Conservation (phyloP, 306 rosid species). For the Trifolium dubium region DNA sequence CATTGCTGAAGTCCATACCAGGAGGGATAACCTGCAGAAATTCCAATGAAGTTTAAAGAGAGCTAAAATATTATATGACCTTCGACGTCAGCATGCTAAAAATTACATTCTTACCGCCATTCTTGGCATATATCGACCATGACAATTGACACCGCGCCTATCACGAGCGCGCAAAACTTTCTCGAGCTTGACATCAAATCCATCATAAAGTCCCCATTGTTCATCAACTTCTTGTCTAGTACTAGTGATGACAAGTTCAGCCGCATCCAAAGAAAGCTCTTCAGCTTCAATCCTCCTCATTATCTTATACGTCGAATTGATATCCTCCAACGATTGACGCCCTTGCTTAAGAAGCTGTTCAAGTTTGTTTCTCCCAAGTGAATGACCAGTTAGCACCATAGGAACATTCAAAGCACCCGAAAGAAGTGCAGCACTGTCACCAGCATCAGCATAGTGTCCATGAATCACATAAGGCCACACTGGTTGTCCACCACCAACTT, state of each 20-base stretch:
- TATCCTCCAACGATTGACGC: constrained; percentile 88
- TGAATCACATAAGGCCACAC: constrained; percentile 96
- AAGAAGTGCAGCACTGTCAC: constrained; percentile 91
- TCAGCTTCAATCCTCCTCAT: constrained; percentile 95
- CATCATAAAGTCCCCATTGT: constrained; percentile 97
- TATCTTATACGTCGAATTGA: constrained; percentile 84
- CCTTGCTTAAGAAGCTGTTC: constrained; percentile 95
- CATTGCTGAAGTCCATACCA: constrained; percentile 94
- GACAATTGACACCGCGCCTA: constrained; percentile 81
- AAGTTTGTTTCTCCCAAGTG: constrained; percentile 91
- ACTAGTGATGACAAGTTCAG: constrained; percentile 90
- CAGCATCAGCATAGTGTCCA: constrained; percentile 97
- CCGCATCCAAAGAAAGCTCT: constrained; percentile 87
- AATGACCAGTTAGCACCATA: constrained; percentile 92
- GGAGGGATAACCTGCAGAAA: constrained; percentile 81
- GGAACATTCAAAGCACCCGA: constrained; percentile 95
- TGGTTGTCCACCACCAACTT: constrained; percentile 79
- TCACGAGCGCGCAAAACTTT: constrained; percentile 86
- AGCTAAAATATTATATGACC: not conserved
- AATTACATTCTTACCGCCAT: constrained; percentile 69
- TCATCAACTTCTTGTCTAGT: constrained; percentile 88
- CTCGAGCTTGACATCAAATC: constrained; percentile 92
- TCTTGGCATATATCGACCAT: constrained; percentile 91
- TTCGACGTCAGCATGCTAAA: not conserved
- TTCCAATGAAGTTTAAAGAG: not conserved